Evolutionary conservation across 2,329 filamentous ascomycete species (phyloP).

Genomic region (Fusarium haematococcum): DNA sequence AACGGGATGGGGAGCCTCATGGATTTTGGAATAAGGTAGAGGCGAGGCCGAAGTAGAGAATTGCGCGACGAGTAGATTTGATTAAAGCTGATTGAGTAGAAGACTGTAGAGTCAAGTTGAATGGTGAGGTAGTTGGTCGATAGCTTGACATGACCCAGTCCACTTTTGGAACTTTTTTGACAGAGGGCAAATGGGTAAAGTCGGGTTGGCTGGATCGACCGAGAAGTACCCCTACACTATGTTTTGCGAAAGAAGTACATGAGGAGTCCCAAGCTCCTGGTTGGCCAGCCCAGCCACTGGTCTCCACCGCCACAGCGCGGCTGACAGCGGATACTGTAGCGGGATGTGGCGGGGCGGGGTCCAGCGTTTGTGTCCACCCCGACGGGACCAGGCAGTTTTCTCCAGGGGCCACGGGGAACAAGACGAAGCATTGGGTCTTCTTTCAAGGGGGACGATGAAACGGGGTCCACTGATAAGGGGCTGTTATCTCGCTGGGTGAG

Average conservation of each 20-base stretch:
- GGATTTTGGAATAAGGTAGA: slow-evolving; percentile 18
- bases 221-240: slow-evolving; percentile 22
- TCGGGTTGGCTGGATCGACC: slow-evolving; percentile 28
- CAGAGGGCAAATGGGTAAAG: slow-evolving; percentile 39
- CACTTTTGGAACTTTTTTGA: slow-evolving; percentile 35
- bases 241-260: slow-evolving; percentile 14
- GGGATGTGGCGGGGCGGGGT: slow-evolving; percentile 42
- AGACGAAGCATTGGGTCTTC: slow-evolving; percentile 11
- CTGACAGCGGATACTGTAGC: slow-evolving; percentile 22
- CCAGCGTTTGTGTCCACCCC: slow-evolving; percentile 16
- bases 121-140: slow-evolving; percentile 11
- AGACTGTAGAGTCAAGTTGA: slow-evolving; percentile 6
- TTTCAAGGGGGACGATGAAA: slow-evolving; percentile 5
- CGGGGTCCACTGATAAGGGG: slow-evolving; percentile 26
- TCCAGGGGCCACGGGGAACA: slow-evolving; percentile 5
- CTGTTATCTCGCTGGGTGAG: not conserved
- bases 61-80: not conserved
- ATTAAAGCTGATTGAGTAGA: not conserved
- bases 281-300: slow-evolving; percentile 15
- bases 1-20: slow-evolving; percentile 38
- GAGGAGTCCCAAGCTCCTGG: not conserved
- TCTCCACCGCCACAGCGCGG: slow-evolving; percentile 34
- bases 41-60: not conserved
- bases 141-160: slow-evolving; percentile 23
- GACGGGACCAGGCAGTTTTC: slow-evolving; percentile 5